A percentile compares a stretch with the other conserved stretches of the same genome.
Conservation (phyloP, 257 asterid genomes). For the Forsythia suspensa region DNA sequence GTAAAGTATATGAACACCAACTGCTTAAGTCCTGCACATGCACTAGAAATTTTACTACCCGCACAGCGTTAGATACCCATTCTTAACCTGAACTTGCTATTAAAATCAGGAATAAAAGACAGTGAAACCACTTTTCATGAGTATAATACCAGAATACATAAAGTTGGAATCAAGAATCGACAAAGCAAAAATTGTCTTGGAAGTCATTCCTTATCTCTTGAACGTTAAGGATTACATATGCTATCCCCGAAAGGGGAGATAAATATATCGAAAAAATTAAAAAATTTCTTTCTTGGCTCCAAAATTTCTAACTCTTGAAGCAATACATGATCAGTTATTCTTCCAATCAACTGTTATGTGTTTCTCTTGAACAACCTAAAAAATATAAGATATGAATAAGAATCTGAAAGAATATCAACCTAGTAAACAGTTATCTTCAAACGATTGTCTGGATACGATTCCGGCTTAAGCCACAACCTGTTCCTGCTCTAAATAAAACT, state of each 20-base stretch:
- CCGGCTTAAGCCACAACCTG: slow-evolving; percentile 62
- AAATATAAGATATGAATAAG: slow-evolving; percentile 31
- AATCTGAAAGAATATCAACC: slow-evolving; percentile 43
- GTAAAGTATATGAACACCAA: too few species aligned
- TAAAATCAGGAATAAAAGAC: background rate
- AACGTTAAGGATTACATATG: slow-evolving; percentile 21
- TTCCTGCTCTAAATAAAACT: slow-evolving; percentile 88
- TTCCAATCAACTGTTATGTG: slow-evolving; percentile 21
- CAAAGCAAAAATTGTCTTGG: slow-evolving; percentile 1
- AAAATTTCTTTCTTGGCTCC: slow-evolving; percentile 8
- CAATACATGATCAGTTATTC: slow-evolving; percentile 19
- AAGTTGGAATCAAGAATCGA: background rate
- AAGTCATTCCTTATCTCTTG: background rate
- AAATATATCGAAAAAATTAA: slow-evolving; percentile 6
- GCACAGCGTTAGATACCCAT: background rate
- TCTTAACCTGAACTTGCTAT: too few species aligned
- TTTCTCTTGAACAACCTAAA: slow-evolving; percentile 16
- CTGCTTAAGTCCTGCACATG: too few species aligned
- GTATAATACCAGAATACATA: background rate
- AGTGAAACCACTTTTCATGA: background rate
- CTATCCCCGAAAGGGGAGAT: background rate
- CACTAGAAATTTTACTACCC: too few species aligned
- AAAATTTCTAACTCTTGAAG: slow-evolving; percentile 12
- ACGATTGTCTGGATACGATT: background rate
- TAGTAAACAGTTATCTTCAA: slow-evolving; percentile 16